Base-by-base conservation (phyloP, 129 eudicot genomes). In the Pittosporum tobira region DNA sequence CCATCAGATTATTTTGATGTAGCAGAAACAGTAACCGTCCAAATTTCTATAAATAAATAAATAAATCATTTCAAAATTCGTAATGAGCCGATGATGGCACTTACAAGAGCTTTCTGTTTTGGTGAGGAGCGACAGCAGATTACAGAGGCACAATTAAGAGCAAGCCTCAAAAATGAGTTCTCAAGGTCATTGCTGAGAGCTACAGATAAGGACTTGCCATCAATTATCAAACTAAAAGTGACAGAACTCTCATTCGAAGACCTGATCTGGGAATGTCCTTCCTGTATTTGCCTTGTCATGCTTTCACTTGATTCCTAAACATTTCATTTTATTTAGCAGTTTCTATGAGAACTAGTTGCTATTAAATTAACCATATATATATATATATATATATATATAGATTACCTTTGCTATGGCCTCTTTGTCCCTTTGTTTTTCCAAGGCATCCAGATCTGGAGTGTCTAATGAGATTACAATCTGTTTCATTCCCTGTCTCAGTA, bases 111-210 rank as follows among this genome's bases (percentile, higher is more conserved):
- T 84, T 93, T 93, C 75, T 93, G 99, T 71, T 93, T 93, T 27
- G 99, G 99, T 36, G 96, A 84, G 16, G 99, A 81, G 44, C 99
- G 99, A 66, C 99, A 93, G 77, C 99, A 93, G 51, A 93, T 84
- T 43, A 93, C 99, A 51, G 99, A 93, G 16, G 76, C 73, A 51
- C 99, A 93, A 70, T 51, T 59, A 59, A 73, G 31, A 13, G 99
- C 94, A 62, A 93, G 84, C 68, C 71, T 79, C 76, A 93, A 73
- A 69, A 93, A 93, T 18, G 78, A 79, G 20, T 64, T 71, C 73
- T 87, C 94, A 26, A 93, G 73, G 71, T 65, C 50, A 50, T 81
- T 69, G 59, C 73, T 71, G 8, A 93, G 94, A 57, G 93, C 99
- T 75, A 78, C 87, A 29, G 83, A 48, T 40, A 93, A 71, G 24